A percentile compares a stretch with the other conserved stretches of the same genome.
Evolutionary conservation across 768 basidiomycete species (phyloP).

Genomic region (Asterophora parasitica): DNA sequence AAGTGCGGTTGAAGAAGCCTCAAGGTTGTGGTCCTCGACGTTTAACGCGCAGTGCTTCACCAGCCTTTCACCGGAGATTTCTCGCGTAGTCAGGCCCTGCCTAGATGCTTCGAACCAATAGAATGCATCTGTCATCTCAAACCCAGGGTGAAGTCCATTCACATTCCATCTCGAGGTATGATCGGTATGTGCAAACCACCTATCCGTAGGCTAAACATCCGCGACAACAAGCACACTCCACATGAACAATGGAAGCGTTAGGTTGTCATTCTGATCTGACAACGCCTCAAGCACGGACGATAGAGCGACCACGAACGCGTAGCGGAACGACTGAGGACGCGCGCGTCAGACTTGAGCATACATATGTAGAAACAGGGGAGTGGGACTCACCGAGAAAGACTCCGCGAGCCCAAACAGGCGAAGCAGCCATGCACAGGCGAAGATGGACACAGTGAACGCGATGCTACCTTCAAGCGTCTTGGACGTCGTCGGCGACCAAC

Average conservation of each 20-base stretch:
- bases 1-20: too few relatives aligned
- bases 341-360: not conserved
- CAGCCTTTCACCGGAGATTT: too few relatives aligned
- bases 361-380: not conserved
- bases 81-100: too few relatives aligned
- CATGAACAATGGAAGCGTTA: conserved; percentile 92
- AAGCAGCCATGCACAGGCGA: conserved; percentile 64
- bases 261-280: conserved; percentile 95
- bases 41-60: too few relatives aligned
- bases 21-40: too few relatives aligned
- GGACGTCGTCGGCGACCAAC: conserved; percentile 79
- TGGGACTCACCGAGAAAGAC: conserved; percentile 64
- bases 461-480: conserved; percentile 92
- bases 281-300: conserved; percentile 82
- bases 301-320: conserved; percentile 55
- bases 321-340: conserved; percentile 55
- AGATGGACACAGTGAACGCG: conserved; percentile 73
- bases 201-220: conserved; percentile 21
- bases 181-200: too few relatives aligned
- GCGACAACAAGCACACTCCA: conserved; percentile 82
- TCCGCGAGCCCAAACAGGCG: conserved; percentile 67
- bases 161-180: too few relatives aligned
- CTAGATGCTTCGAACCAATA: too few relatives aligned
- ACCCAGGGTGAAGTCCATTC: too few relatives aligned
- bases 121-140: too few relatives aligned